Evolutionary conservation across 1,284 basidiomycete genomes (phyloP), one percentile per base, ranked within the genome.

Genomic region (Laetiporus sulphureus): DNA sequence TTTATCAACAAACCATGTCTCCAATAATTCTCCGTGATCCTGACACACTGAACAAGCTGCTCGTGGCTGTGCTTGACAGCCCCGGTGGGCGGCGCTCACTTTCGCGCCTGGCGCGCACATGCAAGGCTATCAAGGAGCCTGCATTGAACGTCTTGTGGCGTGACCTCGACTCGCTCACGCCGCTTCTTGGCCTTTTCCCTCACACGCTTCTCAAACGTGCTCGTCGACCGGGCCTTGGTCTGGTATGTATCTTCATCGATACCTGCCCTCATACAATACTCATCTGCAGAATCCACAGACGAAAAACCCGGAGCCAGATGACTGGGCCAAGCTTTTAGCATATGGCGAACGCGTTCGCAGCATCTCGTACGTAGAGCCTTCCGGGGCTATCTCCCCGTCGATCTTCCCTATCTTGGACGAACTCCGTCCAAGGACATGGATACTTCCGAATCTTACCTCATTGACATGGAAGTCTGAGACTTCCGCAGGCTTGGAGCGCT

Each of bases 401-500:
- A 69, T 86, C 51, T 83, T 88, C 59, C 63, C 79, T 21, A 66
- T 78, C 45, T 64, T 88, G 42, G 75, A 79, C 47, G 74, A 81
- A 48, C 67, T 68, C 49, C 72, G 77, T 38, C 82, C 84, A 10
- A 64, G 65, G 38, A 63, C 69, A 40, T 77, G 75, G 57, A 72
- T 88, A 34, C 69, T 88, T 40, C 83, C 85, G 19, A 71, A 77
- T 59, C 72, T 88, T 43, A 72, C 72, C 44, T 71, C 77, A 40
- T 67, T 87, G 50, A 71, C 72, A 30, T 88, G 84, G 84, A 81
- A 76, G 53, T 79, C 72, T 32, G 81, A 82, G 52, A 79, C 75
- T 5, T 55, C 75, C 20, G 71, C 72, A 27, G 81, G 75, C 41
- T 66, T 88, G 46, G 77, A 82, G 42, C 72, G 77, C 41, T 76